Base-by-base conservation (phyloP, 768 basidiomycete genomes). In the Gelatoporia subvermispora region DNA sequence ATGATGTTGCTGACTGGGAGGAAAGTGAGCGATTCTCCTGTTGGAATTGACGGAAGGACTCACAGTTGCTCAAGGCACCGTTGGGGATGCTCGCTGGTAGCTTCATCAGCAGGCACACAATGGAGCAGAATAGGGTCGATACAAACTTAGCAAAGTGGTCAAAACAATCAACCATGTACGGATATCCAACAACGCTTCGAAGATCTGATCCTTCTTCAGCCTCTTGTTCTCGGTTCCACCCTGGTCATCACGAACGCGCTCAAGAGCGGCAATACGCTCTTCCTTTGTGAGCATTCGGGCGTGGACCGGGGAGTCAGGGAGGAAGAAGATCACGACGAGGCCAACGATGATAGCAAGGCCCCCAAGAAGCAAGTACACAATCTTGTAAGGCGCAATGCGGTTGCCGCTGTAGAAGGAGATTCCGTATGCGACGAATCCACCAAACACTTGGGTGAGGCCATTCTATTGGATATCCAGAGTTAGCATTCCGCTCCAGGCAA, bases 271-370 rank as follows among this genome's bases (percentile, higher is more conserved):
- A 39, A 84, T 73, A 3, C 79, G 71, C 53, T 85, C 82, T 56
- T 82, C 77, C 45, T 68, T 70, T 0, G 73, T 78, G 15, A 84
- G 67, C 57, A 80, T 73, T 4, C 56, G 63, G 1, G 84, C 82
- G 53, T 78, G 75, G 3, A 83, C 78, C 3, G 82, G 83, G 0
- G 82, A 82, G 58, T 85, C 82, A 0, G 83, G 82, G 15, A 85
- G 68, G 76, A 74, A 81, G 8, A 84, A 65, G 8, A 84, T 59
- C 3, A 84, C 78, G 38, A 68, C 64, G 21, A 78, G 53, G 7
- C 81, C 82, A 31, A 85, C 73, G 3, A 82, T 16, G 34, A 82
- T 79, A 0, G 83, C 81, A 8, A 85, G 65, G 1, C 68, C 81
- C 9, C 83, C 82, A 22, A 83, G 72, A 2, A 83, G 66, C 35